Conservation (phyloP, 2,329 filamentous ascomycete genomes). For the Elsinoe ampelina region DNA sequence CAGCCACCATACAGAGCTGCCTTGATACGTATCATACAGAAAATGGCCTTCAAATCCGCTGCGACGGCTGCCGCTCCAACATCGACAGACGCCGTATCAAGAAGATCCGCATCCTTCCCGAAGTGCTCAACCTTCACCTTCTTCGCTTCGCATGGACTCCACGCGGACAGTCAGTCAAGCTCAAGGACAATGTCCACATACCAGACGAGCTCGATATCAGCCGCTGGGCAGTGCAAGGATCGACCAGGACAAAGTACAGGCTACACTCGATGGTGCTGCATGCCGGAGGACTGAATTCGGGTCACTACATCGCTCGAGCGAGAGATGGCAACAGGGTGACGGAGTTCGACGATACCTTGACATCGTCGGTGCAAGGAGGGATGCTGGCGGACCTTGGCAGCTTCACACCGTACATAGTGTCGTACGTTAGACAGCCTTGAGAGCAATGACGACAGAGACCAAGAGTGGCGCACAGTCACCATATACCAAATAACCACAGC, state of each 20-base stretch:
- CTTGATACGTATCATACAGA: slow-evolving; percentile 16
- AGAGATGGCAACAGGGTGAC: slow-evolving; percentile 20
- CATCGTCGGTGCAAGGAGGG: not conserved
- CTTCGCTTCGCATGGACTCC: slow-evolving; percentile 14
- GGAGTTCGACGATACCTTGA: slow-evolving; percentile 14
- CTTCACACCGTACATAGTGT: slow-evolving; percentile 18
- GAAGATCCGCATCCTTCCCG: slow-evolving; percentile 15
- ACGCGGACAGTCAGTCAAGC: slow-evolving; percentile 8
- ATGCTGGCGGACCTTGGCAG: slow-evolving; percentile 9
- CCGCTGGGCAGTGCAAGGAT: slow-evolving; percentile 3
- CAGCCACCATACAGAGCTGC: slow-evolving; percentile 13
- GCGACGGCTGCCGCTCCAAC: slow-evolving; percentile 17
- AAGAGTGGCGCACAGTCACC: not conserved
- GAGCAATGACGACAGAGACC: not conserved
- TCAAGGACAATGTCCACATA: slow-evolving; percentile 11
- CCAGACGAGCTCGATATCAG: slow-evolving; percentile 16
- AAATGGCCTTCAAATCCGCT: slow-evolving; percentile 13
- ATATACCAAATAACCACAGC: not conserved
- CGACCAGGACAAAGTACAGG: slow-evolving; percentile 14
- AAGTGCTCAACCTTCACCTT: slow-evolving; percentile 18
- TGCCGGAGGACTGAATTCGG: slow-evolving; percentile 13
- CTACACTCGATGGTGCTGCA: slow-evolving; percentile 19
- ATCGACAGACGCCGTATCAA: slow-evolving; percentile 1
- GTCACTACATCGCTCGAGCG: slow-evolving; percentile 20
- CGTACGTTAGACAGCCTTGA: slow-evolving; percentile 16